A percentile compares a stretch with the other conserved stretches of the same genome.
These are phyloP conservation scores for Mortierella hygrophila DNA, from an alignment of 192 early-diverging fungal genomes.

Conservation along the genomic window DNA sequence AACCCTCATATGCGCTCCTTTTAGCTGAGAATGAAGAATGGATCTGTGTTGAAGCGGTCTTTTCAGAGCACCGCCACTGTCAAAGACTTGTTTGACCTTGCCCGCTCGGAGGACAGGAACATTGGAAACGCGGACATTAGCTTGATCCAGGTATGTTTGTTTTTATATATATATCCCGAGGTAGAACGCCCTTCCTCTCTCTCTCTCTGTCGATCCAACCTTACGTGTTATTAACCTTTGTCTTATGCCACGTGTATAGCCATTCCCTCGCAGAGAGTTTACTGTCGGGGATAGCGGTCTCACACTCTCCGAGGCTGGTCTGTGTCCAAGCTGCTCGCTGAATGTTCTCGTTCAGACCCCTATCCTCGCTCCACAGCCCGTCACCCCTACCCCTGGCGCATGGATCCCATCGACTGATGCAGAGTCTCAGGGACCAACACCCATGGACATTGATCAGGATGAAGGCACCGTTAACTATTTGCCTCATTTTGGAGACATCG, in stretches of 20 bases:
- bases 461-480: background rate
- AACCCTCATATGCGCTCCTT: background rate
- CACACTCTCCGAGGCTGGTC: constrained; percentile 22
- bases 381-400: constrained; percentile 25
- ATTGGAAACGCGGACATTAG: constrained; percentile 46
- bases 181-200: background rate
- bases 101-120: constrained; percentile 31
- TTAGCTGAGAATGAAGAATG: constrained; percentile 44
- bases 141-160: constrained; percentile 36
- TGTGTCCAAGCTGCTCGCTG: constrained; percentile 49
- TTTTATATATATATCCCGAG: too few species aligned
- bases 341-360: constrained; percentile 44
- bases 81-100: constrained; percentile 42
- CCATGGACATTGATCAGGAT: constrained; percentile 11
- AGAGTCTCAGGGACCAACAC: constrained; percentile 19
- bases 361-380: constrained; percentile 41
- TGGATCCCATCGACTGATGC: constrained; percentile 26
- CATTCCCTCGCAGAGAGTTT: constrained; percentile 47
- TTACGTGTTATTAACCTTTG: background rate
- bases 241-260: background rate
- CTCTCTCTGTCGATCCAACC: background rate
- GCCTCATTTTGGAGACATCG: background rate
- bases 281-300: constrained; percentile 21
- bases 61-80: constrained; percentile 21
- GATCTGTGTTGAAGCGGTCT: constrained; percentile 27